A percentile compares a stretch with the other conserved stretches of the same genome.
These are phyloP conservation scores for Agroathelia rolfsii DNA, from an alignment of 1,284 basidiomycete genomes.

Conservation along the genomic window DNA sequence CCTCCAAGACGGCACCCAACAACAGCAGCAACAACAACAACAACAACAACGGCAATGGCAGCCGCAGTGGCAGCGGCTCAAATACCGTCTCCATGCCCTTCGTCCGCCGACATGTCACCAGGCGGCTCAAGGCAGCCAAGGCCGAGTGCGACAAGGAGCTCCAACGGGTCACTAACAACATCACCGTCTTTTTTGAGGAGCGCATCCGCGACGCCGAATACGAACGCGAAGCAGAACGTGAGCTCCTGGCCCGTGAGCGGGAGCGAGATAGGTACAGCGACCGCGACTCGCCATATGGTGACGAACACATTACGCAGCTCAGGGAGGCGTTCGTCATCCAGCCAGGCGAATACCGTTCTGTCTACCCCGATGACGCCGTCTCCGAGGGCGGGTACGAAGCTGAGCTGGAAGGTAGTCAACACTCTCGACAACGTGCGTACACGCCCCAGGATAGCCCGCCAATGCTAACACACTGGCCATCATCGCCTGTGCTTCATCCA, in stretches of 20 bases:
- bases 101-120: conserved; percentile 87
- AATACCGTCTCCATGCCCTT: conserved; percentile 84
- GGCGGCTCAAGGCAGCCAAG: conserved; percentile 89
- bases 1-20: conserved; percentile 31
- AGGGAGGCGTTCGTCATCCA: conserved; percentile 52
- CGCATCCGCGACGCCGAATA: conserved; percentile 68
- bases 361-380: conserved; percentile 57
- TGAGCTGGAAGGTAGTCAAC: conserved; percentile 54
- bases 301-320: conserved; percentile 43
- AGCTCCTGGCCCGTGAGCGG: conserved; percentile 45
- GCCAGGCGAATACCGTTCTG: conserved; percentile 42
- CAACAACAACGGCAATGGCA: too few relatives aligned
- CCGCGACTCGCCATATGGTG: conserved; percentile 38
- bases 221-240: conserved; percentile 51
- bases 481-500: conserved; percentile 45
- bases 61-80: conserved; percentile 46
- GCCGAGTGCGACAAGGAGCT: conserved; percentile 94
- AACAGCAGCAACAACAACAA: conserved; percentile 29
- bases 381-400: conserved; percentile 75
- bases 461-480: conserved; percentile 43
- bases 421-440: conserved; percentile 70
- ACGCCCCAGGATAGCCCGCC: conserved; percentile 32
- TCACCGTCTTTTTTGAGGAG: conserved; percentile 91
- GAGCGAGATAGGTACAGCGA: conserved; percentile 30
- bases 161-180: conserved; percentile 82